Evolutionary conservation across 768 basidiomycete species (phyloP), one percentile per base, ranked within the genome.

Genomic region (Macrolepiota fuliginosa): DNA sequence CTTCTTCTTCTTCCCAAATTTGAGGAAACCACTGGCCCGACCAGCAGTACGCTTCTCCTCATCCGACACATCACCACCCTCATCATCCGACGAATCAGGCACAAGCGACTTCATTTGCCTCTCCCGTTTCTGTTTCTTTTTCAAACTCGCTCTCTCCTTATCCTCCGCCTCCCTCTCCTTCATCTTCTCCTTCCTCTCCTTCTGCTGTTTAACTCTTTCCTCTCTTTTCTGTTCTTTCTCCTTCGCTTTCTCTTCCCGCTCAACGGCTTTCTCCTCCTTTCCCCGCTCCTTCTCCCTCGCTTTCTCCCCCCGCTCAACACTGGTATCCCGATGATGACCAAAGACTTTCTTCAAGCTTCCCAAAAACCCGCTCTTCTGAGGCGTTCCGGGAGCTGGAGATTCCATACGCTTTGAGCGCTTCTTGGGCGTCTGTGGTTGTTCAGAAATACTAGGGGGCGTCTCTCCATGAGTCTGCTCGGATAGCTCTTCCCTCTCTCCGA

Each of bases 291-390:
- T 54, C n/a, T 53, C 42, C 25, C 59, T 53, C 9, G n/a, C 35
- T n/a, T 61, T 47, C 36, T 35, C 46, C 46, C 54, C 46, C 36
- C 47, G 17, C 40, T 63, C 57, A 49, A 49, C 36, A 46, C 10
- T 24, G 22, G 22, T 56, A 22, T 55, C 52, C 17, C 35, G 56
- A 47, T 54, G 59, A 2, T 61, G 58, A 12, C 60, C 70, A 68
- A 86, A 85, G 17, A 84, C 68, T 11, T 77, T 78, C 10, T 74
- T 76, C 54, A 85, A 65, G 42, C 80, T 79, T 32, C 79, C 81
- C 39, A 85, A 76, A 58, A 85, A 77, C 19, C 73, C 57, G 2
- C 58, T 58, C 54, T 70, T 67, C 13, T 63, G 60, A 17, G 69
- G 68, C 4, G 70, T 64, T 4, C 62, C 54, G 29, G 63, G 35